Evolutionary conservation across 2,329 filamentous ascomycete genomes (phyloP).

Genomic region (Thielaviopsis euricoi): DNA sequence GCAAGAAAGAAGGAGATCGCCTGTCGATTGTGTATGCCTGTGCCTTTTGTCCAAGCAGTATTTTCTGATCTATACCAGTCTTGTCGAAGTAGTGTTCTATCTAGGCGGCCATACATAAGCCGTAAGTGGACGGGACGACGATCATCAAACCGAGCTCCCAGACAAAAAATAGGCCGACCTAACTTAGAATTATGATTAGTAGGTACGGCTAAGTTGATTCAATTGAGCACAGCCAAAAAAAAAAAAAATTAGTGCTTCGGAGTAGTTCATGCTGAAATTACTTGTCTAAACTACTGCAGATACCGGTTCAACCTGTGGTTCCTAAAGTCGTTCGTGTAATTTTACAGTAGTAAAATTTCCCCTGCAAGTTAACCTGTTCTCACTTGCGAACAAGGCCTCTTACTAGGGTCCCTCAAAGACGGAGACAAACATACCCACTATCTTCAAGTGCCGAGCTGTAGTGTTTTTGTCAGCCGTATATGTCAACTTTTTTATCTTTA

Average conservation of each 20-base stretch:
- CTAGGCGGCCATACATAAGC: neutral
- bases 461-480: too few relatives aligned
- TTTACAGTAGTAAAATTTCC: neutral
- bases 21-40: too few relatives aligned
- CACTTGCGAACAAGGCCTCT: too few relatives aligned
- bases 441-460: too few relatives aligned
- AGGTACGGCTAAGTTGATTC: neutral
- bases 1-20: too few relatives aligned
- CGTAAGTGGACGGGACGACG: neutral
- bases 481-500: too few relatives aligned
- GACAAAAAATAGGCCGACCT: neutral
- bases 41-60: too few relatives aligned
- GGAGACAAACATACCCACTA: too few relatives aligned
- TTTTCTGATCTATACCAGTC: neutral
- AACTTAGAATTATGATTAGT: neutral
- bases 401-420: too few relatives aligned
- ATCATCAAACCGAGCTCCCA: neutral
- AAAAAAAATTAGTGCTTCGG: neutral
- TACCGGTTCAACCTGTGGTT: neutral
- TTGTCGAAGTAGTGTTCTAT: neutral
- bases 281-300: neutral
- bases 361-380: neutral
- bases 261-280: neutral
- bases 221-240: neutral
- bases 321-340: neutral